phyloP scores from a whole-genome alignment of 169 alveolate genomes.

The Cryptosporidium parvum region DNA sequence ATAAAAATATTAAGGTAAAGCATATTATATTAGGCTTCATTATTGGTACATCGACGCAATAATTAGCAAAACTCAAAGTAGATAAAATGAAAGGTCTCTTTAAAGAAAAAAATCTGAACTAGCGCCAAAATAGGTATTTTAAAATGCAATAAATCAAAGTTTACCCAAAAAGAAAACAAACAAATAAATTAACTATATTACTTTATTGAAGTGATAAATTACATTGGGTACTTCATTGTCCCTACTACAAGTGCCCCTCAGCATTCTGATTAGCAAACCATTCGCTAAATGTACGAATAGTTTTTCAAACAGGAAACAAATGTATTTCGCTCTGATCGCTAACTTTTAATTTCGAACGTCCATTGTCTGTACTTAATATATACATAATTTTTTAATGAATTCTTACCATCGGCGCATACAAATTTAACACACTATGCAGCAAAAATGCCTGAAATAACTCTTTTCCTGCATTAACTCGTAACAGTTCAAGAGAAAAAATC shows the following conservation, averaged over 20 bases:
- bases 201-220: background rate
- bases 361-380: too few species aligned
- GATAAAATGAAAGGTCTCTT: background rate
- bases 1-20: background rate
- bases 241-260: background rate
- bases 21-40: background rate
- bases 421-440: too few species aligned
- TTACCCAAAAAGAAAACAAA: too few species aligned
- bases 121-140: background rate
- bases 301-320: background rate
- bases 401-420: background rate
- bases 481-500: background rate
- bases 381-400: too few species aligned
- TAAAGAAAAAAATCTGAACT: too few species aligned
- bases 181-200: too few species aligned
- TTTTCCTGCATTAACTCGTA: too few species aligned
- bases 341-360: too few species aligned
- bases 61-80: too few species aligned
- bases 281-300: background rate
- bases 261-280: too few species aligned
- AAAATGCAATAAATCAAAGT: background rate
- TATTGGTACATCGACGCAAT: background rate
- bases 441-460: too few species aligned
- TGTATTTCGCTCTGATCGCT: too few species aligned
- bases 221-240: background rate